A percentile compares a stretch with the other conserved stretches of the same genome.
Conservation (phyloP, 495 filamentous ascomycete species). For the Durotheca rogersii region DNA sequence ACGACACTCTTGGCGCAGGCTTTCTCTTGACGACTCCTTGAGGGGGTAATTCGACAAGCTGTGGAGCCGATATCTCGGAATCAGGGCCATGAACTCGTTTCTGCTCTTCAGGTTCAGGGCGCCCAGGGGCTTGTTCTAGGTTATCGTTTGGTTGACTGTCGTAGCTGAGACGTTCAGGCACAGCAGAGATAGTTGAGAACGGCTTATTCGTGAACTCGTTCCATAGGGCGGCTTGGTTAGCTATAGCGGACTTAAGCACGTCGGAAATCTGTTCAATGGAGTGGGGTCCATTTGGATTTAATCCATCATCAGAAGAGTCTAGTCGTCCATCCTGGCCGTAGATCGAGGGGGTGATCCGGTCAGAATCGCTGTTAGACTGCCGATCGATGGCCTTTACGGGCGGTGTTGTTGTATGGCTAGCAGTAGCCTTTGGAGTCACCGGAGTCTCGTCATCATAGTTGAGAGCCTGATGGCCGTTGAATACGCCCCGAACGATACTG, state of each 20-base stretch:
- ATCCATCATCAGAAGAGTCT: conserved; percentile 1
- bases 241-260: conserved; percentile 29
- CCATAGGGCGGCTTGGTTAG: conserved; percentile 25
- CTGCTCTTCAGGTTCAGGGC: not conserved
- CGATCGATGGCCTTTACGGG: not conserved
- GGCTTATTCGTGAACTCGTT: conserved; percentile 11
- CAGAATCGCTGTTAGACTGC: too few species aligned
- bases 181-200: not conserved
- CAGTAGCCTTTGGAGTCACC: not conserved
- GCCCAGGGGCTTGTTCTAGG: not conserved
- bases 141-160: not conserved
- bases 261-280: conserved; percentile 18
- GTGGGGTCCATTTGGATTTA: too few species aligned
- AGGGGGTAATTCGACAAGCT: conserved; percentile 19
- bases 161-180: not conserved
- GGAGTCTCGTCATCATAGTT: conserved; percentile 32
- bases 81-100: conserved; percentile 4
- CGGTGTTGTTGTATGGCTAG: too few species aligned
- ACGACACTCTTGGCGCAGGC: conserved; percentile 20
- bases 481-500: conserved; percentile 24
- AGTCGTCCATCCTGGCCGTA: not conserved
- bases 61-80: not conserved
- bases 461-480: conserved; percentile 27
- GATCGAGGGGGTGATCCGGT: too few species aligned
- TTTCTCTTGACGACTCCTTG: conserved; percentile 28